Evolutionary conservation across 2,329 filamentous ascomycete genomes (phyloP).

Genomic region (Cryphonectria naterciae): DNA sequence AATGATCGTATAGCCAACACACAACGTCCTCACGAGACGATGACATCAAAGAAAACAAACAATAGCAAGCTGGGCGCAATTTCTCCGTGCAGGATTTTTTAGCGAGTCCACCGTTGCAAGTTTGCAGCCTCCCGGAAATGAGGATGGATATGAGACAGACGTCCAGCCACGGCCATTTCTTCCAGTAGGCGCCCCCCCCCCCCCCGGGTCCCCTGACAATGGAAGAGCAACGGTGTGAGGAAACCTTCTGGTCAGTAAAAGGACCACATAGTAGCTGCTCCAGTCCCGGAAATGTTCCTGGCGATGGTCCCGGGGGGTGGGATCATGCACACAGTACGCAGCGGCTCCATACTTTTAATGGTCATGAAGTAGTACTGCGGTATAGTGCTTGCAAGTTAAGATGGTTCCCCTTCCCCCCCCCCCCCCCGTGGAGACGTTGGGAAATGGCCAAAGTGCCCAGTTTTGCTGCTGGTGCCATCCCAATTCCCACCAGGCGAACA

Average conservation of each 20-base stretch:
- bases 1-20: not conserved
- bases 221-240: not conserved
- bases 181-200: not conserved
- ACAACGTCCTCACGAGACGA: not conserved
- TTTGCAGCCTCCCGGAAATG: constrained; percentile 23
- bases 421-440: constrained; percentile 10
- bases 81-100: constrained; percentile 21
- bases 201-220: not conserved
- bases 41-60: constrained; percentile 25
- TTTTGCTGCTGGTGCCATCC: constrained; percentile 9
- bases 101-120: constrained; percentile 16
- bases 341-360: not conserved
- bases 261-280: not conserved
- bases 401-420: not conserved
- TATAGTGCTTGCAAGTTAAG: not conserved
- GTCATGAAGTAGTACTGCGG: not conserved
- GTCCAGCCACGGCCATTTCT: constrained; percentile 12
- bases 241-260: not conserved
- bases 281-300: constrained; percentile 7
- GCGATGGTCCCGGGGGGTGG: not conserved
- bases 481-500: constrained; percentile 3
- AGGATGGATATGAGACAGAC: constrained; percentile 20
- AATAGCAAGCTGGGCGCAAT: constrained; percentile 23
- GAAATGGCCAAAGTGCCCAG: constrained; percentile 22
- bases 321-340: not conserved